Evolutionary conservation across 805 yeast genomes (phyloP).

Genomic region (Candida michaelii): DNA sequence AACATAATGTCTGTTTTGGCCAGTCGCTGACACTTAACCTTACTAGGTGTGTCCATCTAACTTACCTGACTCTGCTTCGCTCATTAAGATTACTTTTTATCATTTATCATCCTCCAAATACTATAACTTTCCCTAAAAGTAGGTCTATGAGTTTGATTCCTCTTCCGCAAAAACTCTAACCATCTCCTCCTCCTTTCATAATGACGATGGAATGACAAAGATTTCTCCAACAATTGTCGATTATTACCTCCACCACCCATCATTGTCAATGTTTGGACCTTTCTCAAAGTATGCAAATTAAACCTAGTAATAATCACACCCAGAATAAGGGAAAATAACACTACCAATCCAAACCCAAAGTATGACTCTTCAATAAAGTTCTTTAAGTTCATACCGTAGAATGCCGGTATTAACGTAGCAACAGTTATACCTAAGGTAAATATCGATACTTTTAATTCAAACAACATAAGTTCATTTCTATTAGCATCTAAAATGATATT

Average conservation of each 20-base stretch:
- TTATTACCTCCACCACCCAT: slow-evolving; percentile 27
- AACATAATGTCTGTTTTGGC: too few species aligned
- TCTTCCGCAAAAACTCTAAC: slow-evolving; percentile 3
- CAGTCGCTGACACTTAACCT: too few species aligned
- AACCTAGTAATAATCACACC: slow-evolving; percentile 55
- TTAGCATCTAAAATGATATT: slow-evolving; percentile 89
- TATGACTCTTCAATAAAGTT: slow-evolving; percentile 82
- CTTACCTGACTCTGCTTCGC: too few species aligned
- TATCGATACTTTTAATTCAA: slow-evolving; percentile 78
- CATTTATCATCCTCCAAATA: slow-evolving; percentile 46
- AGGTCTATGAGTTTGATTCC: slow-evolving; percentile 24
- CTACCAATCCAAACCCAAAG: slow-evolving; percentile 61
- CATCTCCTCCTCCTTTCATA: slow-evolving; percentile 6
- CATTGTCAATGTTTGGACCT: slow-evolving; percentile 69
- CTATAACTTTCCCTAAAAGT: slow-evolving; percentile 37
- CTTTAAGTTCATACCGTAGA: slow-evolving; percentile 87
- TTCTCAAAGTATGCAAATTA: slow-evolving; percentile 55
- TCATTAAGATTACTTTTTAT: slow-evolving; percentile 22
- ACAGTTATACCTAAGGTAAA: slow-evolving; percentile 83
- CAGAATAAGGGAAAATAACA: slow-evolving; percentile 49
- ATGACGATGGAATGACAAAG: slow-evolving; percentile 3
- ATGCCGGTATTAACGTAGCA: slow-evolving; percentile 82
- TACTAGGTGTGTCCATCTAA: too few species aligned
- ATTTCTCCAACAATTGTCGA: slow-evolving; percentile 7
- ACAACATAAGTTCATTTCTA: slow-evolving; percentile 84